Conservation (phyloP, 257 asterid species). For the Echium plantagineum region DNA sequence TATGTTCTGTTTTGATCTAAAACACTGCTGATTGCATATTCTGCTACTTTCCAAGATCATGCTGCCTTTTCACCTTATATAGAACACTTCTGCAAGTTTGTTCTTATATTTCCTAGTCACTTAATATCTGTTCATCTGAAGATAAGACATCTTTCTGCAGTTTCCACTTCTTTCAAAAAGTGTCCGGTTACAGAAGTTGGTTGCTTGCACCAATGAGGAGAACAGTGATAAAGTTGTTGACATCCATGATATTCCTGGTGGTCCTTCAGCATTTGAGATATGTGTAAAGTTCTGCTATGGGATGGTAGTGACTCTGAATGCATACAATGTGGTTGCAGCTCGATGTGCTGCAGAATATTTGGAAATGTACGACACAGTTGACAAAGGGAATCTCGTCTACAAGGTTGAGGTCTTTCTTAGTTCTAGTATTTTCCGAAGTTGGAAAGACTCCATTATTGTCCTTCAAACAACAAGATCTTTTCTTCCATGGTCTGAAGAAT, state of each 20-base stretch:
- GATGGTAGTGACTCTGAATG: constrained; percentile 69
- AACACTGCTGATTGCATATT: neutral
- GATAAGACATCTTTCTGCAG: constrained; percentile 22
- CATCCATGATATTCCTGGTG: constrained; percentile 70
- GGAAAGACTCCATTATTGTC: constrained; percentile 92
- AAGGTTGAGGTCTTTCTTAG: constrained; percentile 70
- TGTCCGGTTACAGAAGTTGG: constrained; percentile 51
- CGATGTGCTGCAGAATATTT: constrained; percentile 88
- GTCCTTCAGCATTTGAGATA: constrained; percentile 71
- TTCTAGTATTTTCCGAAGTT: constrained; percentile 73
- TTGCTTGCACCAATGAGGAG: constrained; percentile 27
- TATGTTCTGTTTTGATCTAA: neutral
- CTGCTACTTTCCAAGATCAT: neutral
- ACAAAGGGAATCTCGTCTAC: constrained; percentile 74
- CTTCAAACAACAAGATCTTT: constrained; percentile 64
- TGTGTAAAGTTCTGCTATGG: constrained; percentile 86
- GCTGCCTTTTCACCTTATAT: neutral
- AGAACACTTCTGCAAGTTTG: neutral
- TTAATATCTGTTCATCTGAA: constrained; percentile 6
- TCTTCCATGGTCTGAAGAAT: constrained; percentile 61
- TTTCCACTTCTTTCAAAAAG: constrained; percentile 78
- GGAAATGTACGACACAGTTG: constrained; percentile 68
- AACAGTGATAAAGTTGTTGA: constrained; percentile 28
- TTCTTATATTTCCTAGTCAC: neutral
- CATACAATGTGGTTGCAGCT: constrained; percentile 66